Evolutionary conservation across 768 basidiomycete species (phyloP), one percentile per base, ranked within the genome.

Genomic region (Suillus fuscotomentosus): DNA sequence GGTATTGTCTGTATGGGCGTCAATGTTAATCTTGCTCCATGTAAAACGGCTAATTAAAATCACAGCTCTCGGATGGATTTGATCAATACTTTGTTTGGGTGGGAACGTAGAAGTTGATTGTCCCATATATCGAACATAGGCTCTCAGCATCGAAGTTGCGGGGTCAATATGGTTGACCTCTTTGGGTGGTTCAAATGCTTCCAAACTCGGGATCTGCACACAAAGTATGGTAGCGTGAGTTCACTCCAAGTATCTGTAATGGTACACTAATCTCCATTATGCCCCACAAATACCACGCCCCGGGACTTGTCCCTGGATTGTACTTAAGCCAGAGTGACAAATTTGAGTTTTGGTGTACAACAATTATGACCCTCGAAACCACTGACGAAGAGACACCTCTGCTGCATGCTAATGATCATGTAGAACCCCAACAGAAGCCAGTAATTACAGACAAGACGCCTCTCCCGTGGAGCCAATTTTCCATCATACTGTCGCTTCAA

Each of bases 401-500:
- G 71, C 77, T 87, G 63, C 73, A 62, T 34, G 31, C 41, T 20
- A 43, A n/a, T 67, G n/a, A 68, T 68, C 47, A 70, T 77, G 72
- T 75, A 69, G 55, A 70, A 74, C 61, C 13, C 3, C 36, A 76
- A 78, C 62, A 42, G 17, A 34, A 60, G 9, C 7, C n/a, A 11
- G 15, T 7, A 24, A 6, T 45, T 38, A 15, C 48, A 65, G 75
- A 56, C 69, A 57, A 75, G n/a, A 83, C 86, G 3, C 86, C 86
- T 59, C 72, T 91, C 38, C 89, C 89, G 22, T 84, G 81, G 83
- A 78, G 78, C 64, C 89, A 90, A 78, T 81, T 90, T 65, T 79
- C 79, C 60, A 83, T 91, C 61, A 78, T 90, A 3, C 74, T 91
- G 64, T 79, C 89, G 67, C 79, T 91, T 38, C 88, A 90, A 74